Evolutionary conservation across 768 basidiomycete genomes (phyloP), one percentile per base, ranked within the genome.

Genomic region (Amanita rubescens): DNA sequence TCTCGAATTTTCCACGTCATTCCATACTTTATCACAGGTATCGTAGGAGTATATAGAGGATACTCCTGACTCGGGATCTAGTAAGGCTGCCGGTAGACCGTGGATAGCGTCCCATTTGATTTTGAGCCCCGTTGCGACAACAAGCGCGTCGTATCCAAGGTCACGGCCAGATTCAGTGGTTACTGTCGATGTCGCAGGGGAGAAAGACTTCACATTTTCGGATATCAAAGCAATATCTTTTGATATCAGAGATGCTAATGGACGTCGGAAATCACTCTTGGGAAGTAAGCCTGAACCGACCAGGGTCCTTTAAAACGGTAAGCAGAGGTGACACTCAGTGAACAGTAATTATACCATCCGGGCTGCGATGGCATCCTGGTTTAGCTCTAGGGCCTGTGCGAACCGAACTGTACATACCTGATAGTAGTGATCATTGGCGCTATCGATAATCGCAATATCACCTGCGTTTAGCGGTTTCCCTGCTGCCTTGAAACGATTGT

Each of bases 11-110:
- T 91, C 81, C 42, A 97, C 84, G 60, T 93, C 84, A 38, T 75
- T 69, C 91, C 90, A 95, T 14, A 82, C 81, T 69, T 92, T 94
- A 70, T 96, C 92, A 62, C 87, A 90, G 5, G 90, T 87, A 51
- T 88, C 80, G 67, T 90, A 90, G 0, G 87, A 88, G 71, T 97
- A 97, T 56, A 96, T 96, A 8, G 89, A 87, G 7, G 92, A 90
- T 30, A 99, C 94, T 2, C 87, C 86, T 1, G 87, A 87, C 5
- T 71, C 66, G 11, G 87, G 78, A 63, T 93, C 82, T n/a, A 77
- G 75, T 17, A 99, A 77, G 0, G 92, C 95, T 54, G 78, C 74
- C 15, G 79, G 65, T 5, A 99, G 74, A 49, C 92, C 90, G 51
- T 75, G 61, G 58, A 98, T 83, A 22, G 71, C 79, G 57, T 80